Evolutionary conservation across 2,329 filamentous ascomycete genomes (phyloP).

Genomic region (Cordyceps pruinosa): DNA sequence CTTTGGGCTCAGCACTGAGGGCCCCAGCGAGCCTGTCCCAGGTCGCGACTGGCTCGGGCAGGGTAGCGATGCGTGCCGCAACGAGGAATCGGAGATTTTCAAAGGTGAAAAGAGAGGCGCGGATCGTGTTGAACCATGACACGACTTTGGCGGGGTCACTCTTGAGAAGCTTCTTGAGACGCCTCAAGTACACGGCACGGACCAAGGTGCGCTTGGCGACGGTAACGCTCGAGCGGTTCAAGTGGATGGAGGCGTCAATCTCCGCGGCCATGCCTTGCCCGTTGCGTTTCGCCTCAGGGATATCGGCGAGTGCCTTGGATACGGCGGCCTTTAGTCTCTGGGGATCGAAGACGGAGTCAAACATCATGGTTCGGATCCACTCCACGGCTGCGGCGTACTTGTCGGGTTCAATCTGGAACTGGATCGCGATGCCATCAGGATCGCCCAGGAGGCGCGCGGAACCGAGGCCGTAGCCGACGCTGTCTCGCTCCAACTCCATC

Average conservation of each 20-base stretch:
- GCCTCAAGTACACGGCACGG: conserved; percentile 79
- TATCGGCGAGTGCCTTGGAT: conserved; percentile 79
- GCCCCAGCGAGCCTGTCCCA: conserved; percentile 55
- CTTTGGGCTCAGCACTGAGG: conserved; percentile 29
- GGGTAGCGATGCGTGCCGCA: conserved; percentile 68
- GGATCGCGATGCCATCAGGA: conserved; percentile 71
- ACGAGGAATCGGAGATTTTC: conserved; percentile 82
- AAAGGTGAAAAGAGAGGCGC: conserved; percentile 69
- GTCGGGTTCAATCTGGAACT: conserved; percentile 78
- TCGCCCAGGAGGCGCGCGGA: conserved; percentile 65
- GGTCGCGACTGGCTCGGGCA: conserved; percentile 66
- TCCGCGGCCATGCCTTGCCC: conserved; percentile 62
- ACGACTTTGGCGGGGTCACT: conserved; percentile 71
- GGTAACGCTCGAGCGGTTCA: conserved; percentile 66
- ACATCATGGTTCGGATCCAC: conserved; percentile 82
- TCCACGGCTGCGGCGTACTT: conserved; percentile 78
- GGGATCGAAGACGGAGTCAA: conserved; percentile 80
- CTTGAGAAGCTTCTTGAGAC: conserved; percentile 72
- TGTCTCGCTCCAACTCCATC: conserved; percentile 83
- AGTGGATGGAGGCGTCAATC: conserved; percentile 71
- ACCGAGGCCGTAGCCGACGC: conserved; percentile 72
- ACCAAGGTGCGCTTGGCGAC: conserved; percentile 78
- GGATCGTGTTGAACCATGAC: conserved; percentile 68
- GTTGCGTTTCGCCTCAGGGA: conserved; percentile 85
- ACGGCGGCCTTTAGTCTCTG: conserved; percentile 56